A percentile compares a stretch with the other conserved stretches of the same genome.
Conservation (phyloP, 345 rosid genomes). For the Pseudoturritis turrita region DNA sequence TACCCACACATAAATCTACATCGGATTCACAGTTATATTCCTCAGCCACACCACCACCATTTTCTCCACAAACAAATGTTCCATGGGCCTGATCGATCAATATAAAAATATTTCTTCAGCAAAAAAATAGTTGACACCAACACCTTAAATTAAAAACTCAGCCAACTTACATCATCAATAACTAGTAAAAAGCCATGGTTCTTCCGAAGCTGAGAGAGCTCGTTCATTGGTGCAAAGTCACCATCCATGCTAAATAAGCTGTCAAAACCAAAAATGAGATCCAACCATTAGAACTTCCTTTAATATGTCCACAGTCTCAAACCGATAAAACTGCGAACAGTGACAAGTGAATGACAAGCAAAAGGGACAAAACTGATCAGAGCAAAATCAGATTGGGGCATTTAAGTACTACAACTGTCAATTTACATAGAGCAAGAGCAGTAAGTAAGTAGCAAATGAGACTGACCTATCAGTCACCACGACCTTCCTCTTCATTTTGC, state of each 20-base stretch:
- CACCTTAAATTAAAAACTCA: background rate
- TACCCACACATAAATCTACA: conserved; percentile 83
- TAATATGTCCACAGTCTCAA: background rate
- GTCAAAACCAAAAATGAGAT: conserved; percentile 19
- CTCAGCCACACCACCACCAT: conserved; percentile 93
- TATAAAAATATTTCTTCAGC: conserved; percentile 12
- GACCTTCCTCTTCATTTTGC: conserved; percentile 71
- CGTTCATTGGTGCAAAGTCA: conserved; percentile 91
- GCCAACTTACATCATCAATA: conserved; percentile 80
- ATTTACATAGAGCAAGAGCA: background rate
- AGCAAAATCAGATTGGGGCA: background rate
- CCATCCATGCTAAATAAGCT: conserved; percentile 99
- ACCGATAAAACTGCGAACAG: background rate
- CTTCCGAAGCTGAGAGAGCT: conserved; percentile 68
- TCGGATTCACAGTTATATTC: conserved; percentile 74
- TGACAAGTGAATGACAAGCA: background rate
- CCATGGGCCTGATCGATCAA: conserved; percentile 80
- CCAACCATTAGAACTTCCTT: background rate
- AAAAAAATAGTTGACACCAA: background rate
- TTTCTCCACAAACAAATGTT: conserved; percentile 88
- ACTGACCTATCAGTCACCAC: conserved; percentile 95
- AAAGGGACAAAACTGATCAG: background rate
- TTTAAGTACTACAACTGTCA: background rate
- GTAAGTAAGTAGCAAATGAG: background rate
- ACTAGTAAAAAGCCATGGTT: conserved; percentile 74